These are phyloP conservation scores for Erythrobasidium hasegawianum DNA, from an alignment of 1,284 basidiomycete species.

Conservation along the genomic window DNA sequence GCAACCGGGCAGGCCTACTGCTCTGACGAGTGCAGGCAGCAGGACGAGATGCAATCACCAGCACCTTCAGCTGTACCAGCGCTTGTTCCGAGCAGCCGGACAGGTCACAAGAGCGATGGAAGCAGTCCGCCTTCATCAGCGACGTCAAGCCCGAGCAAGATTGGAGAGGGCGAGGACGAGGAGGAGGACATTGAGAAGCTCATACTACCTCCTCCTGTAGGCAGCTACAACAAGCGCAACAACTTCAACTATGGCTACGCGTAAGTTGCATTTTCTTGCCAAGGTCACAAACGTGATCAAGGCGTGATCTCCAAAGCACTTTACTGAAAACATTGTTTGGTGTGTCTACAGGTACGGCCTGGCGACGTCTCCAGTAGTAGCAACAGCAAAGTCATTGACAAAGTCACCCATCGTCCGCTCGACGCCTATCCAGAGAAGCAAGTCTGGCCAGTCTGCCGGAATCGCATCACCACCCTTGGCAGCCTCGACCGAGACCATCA, in stretches of 20 bases:
- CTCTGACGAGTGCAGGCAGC: constrained; percentile 17
- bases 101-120: neutral
- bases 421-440: neutral
- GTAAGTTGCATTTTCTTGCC: constrained; percentile 6
- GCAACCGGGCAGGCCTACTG: constrained; percentile 27
- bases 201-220: constrained; percentile 17
- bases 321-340: neutral
- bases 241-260: constrained; percentile 25
- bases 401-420: constrained; percentile 16
- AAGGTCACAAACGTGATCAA: neutral
- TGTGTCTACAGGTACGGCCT: neutral
- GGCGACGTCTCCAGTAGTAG: neutral
- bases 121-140: constrained; percentile 23
- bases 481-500: constrained; percentile 21
- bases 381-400: neutral
- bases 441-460: neutral
- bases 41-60: constrained; percentile 7
- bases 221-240: neutral
- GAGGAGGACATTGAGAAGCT: constrained; percentile 11
- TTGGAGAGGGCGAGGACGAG: constrained; percentile 1
- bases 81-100: constrained; percentile 7
- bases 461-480: neutral
- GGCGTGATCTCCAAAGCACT: neutral
- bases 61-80: constrained; percentile 20
- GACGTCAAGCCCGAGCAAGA: constrained; percentile 16